Evolutionary conservation across 2,329 filamentous ascomycete genomes (phyloP).

Genomic region (Thelonectria rubi): DNA sequence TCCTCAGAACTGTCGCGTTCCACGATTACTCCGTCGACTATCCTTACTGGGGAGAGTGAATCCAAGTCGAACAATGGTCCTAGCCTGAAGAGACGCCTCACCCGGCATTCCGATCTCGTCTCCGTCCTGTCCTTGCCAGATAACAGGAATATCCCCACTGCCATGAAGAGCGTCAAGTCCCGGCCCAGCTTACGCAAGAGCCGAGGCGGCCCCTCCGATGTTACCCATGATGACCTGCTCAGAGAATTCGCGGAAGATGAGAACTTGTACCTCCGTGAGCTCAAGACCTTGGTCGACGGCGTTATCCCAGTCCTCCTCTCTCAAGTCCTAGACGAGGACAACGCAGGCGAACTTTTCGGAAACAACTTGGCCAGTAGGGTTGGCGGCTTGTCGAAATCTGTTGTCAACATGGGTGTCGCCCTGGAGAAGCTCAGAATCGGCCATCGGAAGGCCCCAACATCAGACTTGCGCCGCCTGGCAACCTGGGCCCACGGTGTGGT

Average conservation of each 20-base stretch:
- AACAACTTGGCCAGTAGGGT: slow-evolving; percentile 61
- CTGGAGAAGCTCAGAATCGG: slow-evolving; percentile 83
- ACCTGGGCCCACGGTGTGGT: slow-evolving; percentile 83
- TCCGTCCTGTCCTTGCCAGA: slow-evolving; percentile 85
- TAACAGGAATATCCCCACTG: slow-evolving; percentile 62
- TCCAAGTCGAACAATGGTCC: slow-evolving; percentile 57
- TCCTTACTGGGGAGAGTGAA: slow-evolving; percentile 57
- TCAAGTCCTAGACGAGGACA: slow-evolving; percentile 78
- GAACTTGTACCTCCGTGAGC: slow-evolving; percentile 85
- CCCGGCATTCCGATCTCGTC: slow-evolving; percentile 92
- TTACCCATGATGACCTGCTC: slow-evolving; percentile 79
- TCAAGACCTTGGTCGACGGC: slow-evolving; percentile 92
- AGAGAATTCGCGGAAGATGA: slow-evolving; percentile 86
- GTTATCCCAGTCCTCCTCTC: slow-evolving; percentile 92
- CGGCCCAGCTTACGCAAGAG: slow-evolving; percentile 81
- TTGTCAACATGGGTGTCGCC: slow-evolving; percentile 92
- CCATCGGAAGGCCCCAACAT: slow-evolving; percentile 81
- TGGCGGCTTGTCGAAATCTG: slow-evolving; percentile 78
- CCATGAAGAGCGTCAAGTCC: slow-evolving; percentile 76
- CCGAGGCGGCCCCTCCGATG: slow-evolving; percentile 70
- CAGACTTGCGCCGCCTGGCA: slow-evolving; percentile 76
- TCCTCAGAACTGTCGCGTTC: slow-evolving; percentile 62
- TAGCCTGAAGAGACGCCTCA: slow-evolving; percentile 77
- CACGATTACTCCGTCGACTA: slow-evolving; percentile 64
- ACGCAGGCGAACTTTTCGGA: slow-evolving; percentile 74